These are phyloP conservation scores for Apiospora rasikravindrae DNA, from an alignment of 2,329 filamentous ascomycete species.

Conservation along the genomic window DNA sequence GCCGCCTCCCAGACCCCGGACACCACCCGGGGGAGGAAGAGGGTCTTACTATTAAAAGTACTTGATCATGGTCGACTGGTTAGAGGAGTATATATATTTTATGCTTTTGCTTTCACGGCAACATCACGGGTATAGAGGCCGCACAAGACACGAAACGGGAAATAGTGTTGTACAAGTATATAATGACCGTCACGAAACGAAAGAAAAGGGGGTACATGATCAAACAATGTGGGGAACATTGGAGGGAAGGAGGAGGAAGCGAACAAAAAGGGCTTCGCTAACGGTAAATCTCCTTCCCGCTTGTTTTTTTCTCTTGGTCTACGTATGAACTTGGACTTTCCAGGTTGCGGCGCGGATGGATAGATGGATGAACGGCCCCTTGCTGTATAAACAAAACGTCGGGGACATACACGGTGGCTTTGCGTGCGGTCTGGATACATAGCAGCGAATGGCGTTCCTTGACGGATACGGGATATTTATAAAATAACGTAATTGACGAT, in stretches of 20 bases:
- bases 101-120: not conserved
- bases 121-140: not conserved
- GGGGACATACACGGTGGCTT: not conserved
- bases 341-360: not conserved
- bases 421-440: slow-evolving; percentile 14
- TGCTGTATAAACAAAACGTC: not conserved
- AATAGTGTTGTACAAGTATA: slow-evolving; percentile 17
- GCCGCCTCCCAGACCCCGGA: not conserved
- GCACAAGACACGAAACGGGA: not conserved
- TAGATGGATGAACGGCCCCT: not conserved
- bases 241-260: not conserved
- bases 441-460: slow-evolving; percentile 12
- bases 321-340: not conserved
- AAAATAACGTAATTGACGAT: slow-evolving; percentile 11
- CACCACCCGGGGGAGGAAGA: not conserved
- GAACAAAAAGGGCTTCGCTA: not conserved
- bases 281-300: not conserved
- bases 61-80: not conserved
- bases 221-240: not conserved
- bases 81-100: not conserved
- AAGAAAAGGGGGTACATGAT: not conserved
- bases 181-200: slow-evolving; percentile 7
- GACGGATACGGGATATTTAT: not conserved
- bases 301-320: slow-evolving; percentile 3
- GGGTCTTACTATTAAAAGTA: not conserved